Percentiles rank a stretch among this genome's conserved stretches.
phyloP scores from a whole-genome alignment of 2,329 filamentous ascomycete species.

The Phoma sp. region DNA sequence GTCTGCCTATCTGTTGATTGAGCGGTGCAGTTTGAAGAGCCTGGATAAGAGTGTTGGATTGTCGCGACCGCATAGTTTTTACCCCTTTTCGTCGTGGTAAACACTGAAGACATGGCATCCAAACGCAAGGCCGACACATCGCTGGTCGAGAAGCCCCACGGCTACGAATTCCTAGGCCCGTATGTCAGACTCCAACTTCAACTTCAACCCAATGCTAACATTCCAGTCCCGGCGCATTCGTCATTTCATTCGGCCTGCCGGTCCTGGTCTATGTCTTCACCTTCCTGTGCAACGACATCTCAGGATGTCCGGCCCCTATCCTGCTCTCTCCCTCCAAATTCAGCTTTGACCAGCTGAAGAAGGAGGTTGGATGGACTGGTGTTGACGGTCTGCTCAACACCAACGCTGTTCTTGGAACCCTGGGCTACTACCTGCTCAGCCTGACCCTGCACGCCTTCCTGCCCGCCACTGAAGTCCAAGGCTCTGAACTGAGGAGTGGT shows the following conservation, averaged over 20 bases:
- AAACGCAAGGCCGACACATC: conserved; percentile 31
- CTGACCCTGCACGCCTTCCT: conserved; percentile 77
- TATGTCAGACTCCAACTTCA: conserved; percentile 30
- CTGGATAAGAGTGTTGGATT: neutral
- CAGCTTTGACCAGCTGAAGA: conserved; percentile 74
- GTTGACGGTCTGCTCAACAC: conserved; percentile 74
- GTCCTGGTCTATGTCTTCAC: conserved; percentile 78
- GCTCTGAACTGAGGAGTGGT: conserved; percentile 73
- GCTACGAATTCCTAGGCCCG: conserved; percentile 52
- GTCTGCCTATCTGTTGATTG: neutral
- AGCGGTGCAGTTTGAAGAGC: neutral
- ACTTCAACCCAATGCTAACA: conserved; percentile 17
- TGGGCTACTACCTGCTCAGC: conserved; percentile 81
- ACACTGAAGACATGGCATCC: conserved; percentile 32
- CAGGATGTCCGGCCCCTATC: conserved; percentile 87
- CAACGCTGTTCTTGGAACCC: conserved; percentile 71
- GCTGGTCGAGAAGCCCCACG: conserved; percentile 42
- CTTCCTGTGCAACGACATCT: conserved; percentile 91
- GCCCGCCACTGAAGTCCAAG: conserved; percentile 75
- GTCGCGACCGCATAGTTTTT: too few relatives aligned
- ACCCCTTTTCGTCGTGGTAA: neutral
- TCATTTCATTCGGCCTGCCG: conserved; percentile 82
- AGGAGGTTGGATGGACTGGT: conserved; percentile 85
- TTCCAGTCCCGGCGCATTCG: conserved; percentile 74
- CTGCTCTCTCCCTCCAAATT: conserved; percentile 76